Conservation (phyloP, 2,329 filamentous ascomycete genomes). For the Ascocoryne sarcoides region DNA sequence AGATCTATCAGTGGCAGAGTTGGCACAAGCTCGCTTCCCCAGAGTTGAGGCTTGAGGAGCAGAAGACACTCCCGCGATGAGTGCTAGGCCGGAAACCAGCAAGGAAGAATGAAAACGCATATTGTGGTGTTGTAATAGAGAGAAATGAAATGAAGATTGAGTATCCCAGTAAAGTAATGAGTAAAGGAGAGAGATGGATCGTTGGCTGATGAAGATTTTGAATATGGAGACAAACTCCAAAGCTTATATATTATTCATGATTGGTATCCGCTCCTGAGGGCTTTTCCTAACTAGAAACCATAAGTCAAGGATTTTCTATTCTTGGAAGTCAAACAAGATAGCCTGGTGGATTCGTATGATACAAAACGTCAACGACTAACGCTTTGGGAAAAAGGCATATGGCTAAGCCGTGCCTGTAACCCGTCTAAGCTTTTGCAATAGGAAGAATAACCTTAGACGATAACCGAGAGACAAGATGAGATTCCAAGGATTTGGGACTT, state of each 20-base stretch:
- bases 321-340: too few species aligned
- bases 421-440: not conserved
- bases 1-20: slow-evolving; percentile 17
- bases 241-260: not conserved
- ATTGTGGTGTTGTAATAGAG: slow-evolving; percentile 1
- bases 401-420: not conserved
- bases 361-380: too few species aligned
- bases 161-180: too few species aligned
- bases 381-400: too few species aligned
- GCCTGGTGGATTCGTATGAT: too few species aligned
- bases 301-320: too few species aligned
- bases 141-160: too few species aligned
- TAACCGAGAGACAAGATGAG: not conserved
- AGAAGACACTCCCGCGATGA: slow-evolving; percentile 11
- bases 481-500: not conserved
- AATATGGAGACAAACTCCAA: not conserved
- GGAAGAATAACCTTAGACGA: not conserved
- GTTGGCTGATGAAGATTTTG: not conserved
- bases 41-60: slow-evolving; percentile 8
- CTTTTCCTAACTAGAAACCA: too few species aligned
- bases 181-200: not conserved
- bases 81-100: slow-evolving; percentile 6
- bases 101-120: slow-evolving; percentile 10
- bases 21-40: slow-evolving; percentile 14
- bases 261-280: too few species aligned